Percentiles rank a stretch among this genome's conserved stretches.
These are phyloP conservation scores for Sporothrix pallida DNA, from an alignment of 2,329 filamentous ascomycete genomes.

Conservation along the genomic window DNA sequence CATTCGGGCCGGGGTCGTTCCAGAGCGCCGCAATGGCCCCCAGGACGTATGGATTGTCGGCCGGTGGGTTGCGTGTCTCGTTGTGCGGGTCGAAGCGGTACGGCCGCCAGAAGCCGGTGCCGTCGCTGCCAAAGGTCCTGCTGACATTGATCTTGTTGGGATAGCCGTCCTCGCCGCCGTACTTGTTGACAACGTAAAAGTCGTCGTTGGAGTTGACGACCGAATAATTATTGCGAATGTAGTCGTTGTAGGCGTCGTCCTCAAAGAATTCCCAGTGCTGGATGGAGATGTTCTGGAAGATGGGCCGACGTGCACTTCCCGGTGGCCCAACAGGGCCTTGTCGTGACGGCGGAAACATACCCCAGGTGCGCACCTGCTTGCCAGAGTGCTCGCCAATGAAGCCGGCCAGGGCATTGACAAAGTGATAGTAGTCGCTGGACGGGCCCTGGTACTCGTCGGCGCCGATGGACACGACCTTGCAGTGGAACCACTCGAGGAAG, in stretches of 20 bases:
- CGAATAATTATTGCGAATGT: conserved; percentile 51
- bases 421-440: conserved; percentile 56
- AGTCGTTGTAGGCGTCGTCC: conserved; percentile 55
- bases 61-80: conserved; percentile 53
- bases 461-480: conserved; percentile 61
- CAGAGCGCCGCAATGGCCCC: conserved; percentile 58
- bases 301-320: conserved; percentile 41
- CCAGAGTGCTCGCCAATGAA: conserved; percentile 50
- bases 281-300: conserved; percentile 51
- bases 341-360: conserved; percentile 55
- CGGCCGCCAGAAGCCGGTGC: conserved; percentile 54
- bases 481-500: conserved; percentile 62
- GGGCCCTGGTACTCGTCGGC: conserved; percentile 59
- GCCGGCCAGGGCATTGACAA: conserved; percentile 58
- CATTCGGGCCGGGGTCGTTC: conserved; percentile 62
- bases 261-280: conserved; percentile 64
- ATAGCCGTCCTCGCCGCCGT: conserved; percentile 39
- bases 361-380: conserved; percentile 61
- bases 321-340: not conserved
- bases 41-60: conserved; percentile 49
- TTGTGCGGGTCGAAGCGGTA: conserved; percentile 58
- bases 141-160: conserved; percentile 38
- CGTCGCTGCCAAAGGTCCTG: conserved; percentile 43
- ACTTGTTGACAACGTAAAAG: conserved; percentile 59
- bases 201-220: conserved; percentile 60